These are phyloP conservation scores for Leishmania major DNA, from an alignment of 208 protist species.

Conservation along the genomic window DNA sequence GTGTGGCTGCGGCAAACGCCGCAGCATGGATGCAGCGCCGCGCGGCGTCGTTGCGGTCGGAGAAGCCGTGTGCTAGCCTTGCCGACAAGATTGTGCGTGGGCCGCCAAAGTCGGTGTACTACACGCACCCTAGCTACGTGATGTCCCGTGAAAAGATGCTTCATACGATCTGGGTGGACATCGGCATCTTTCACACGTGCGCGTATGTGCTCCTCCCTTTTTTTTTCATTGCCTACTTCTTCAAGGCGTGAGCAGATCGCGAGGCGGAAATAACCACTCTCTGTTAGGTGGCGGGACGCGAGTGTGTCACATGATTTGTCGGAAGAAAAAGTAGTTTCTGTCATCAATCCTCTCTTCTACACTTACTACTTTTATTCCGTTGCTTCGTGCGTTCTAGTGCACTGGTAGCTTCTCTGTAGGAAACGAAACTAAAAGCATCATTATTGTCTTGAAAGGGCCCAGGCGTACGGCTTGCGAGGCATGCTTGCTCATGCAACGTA, in stretches of 20 bases:
- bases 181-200: conserved; percentile 72
- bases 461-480: not conserved
- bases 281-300: not conserved
- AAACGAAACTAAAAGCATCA: not conserved
- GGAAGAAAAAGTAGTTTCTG: not conserved
- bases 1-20: conserved; percentile 11
- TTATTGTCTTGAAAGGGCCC: not conserved
- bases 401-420: conserved; percentile 31
- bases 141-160: conserved; percentile 92
- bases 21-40: conserved; percentile 39
- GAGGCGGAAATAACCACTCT: not conserved
- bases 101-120: conserved; percentile 57
- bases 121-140: conserved; percentile 87
- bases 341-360: not conserved
- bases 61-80: conserved; percentile 83
- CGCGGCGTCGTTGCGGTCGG: conserved; percentile 69
- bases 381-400: conserved; percentile 2
- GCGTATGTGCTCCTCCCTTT: conserved; percentile 76
- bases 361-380: conserved; percentile 9
- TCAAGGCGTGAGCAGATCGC: conserved; percentile 70
- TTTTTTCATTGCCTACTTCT: conserved; percentile 85
- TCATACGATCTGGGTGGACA: conserved; percentile 89
- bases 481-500: not conserved
- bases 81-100: conserved; percentile 89
- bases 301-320: not conserved